phyloP scores from a whole-genome alignment of 805 yeast species.

The Zygotorulaspora danielsina region DNA sequence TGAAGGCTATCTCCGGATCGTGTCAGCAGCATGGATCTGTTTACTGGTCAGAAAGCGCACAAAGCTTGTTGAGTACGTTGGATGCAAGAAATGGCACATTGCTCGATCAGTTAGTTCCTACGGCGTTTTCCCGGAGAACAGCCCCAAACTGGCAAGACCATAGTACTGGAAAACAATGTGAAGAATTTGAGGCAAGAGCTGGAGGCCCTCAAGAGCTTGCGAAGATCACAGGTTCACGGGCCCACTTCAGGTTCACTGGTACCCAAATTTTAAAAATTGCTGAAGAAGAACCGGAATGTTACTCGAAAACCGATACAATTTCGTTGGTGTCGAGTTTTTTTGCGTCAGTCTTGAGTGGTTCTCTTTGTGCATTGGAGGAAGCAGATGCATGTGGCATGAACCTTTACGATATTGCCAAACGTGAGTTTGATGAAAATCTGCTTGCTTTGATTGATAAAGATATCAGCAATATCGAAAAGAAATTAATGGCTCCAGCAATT shows the following conservation, averaged over 20 bases:
- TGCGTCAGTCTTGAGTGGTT: constrained; percentile 65
- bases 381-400: constrained; percentile 95
- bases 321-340: constrained; percentile 76
- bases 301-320: constrained; percentile 55
- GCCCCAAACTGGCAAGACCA: constrained; percentile 97
- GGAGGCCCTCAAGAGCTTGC: constrained; percentile 63
- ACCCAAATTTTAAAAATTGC: constrained; percentile 80
- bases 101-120: constrained; percentile 43
- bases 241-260: constrained; percentile 88
- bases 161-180: constrained; percentile 68
- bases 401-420: constrained; percentile 62
- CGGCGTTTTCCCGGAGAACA: constrained; percentile 55
- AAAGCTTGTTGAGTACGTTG: constrained; percentile 39
- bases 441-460: constrained; percentile 39
- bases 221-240: constrained; percentile 72
- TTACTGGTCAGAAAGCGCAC: constrained; percentile 59
- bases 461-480: constrained; percentile 35
- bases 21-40: constrained; percentile 94
- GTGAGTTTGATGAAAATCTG: constrained; percentile 53
- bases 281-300: constrained; percentile 47
- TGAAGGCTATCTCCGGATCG: constrained; percentile 72
- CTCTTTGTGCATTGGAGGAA: constrained; percentile 62
- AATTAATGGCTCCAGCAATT: constrained; percentile 38
- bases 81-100: constrained; percentile 34
- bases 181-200: constrained; percentile 52